Evolutionary conservation across 2,329 filamentous ascomycete genomes (phyloP).

Genomic region (Ciborinia camelliae): DNA sequence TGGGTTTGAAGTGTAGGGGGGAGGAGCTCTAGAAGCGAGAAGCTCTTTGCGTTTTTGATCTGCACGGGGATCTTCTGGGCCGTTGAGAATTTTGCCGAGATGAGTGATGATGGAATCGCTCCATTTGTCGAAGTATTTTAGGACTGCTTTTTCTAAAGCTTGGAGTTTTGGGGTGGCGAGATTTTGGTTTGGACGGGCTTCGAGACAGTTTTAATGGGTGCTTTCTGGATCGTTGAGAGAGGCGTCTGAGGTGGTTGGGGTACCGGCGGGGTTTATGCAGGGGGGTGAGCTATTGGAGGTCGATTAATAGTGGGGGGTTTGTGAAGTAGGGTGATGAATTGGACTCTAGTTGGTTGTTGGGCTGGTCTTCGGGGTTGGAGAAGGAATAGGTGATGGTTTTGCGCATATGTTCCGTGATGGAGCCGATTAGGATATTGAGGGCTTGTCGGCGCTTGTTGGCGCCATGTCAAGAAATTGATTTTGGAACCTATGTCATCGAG

Average conservation of each 20-base stretch:
- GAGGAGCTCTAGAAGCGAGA: constrained; percentile 24
- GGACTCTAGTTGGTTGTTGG: constrained; percentile 18
- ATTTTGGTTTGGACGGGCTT: constrained; percentile 27
- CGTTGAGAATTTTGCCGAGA: constrained; percentile 63
- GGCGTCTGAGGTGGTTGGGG: constrained; percentile 11
- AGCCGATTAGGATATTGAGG: constrained; percentile 48
- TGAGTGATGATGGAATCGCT: constrained; percentile 64
- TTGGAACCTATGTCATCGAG: not conserved
- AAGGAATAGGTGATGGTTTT: constrained; percentile 46
- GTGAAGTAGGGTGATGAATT: not conserved
- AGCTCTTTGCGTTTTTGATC: constrained; percentile 43
- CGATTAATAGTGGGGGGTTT: not conserved
- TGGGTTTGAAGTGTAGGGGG: constrained; percentile 23
- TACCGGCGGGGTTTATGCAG: not conserved
- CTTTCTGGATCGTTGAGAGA: constrained; percentile 15
- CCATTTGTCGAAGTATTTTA: constrained; percentile 77
- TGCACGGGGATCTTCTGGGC: constrained; percentile 46
- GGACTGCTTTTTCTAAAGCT: constrained; percentile 51
- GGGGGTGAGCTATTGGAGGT: not conserved
- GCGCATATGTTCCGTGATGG: constrained; percentile 54
- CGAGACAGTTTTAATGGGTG: constrained; percentile 25
- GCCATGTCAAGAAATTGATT: constrained; percentile 23
- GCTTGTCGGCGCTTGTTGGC: constrained; percentile 38
- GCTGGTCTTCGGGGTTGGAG: constrained; percentile 20
- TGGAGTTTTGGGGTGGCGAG: constrained; percentile 28